These are phyloP conservation scores for Rutstroemia sp. DNA, from an alignment of 2,329 filamentous ascomycete genomes.

Conservation along the genomic window DNA sequence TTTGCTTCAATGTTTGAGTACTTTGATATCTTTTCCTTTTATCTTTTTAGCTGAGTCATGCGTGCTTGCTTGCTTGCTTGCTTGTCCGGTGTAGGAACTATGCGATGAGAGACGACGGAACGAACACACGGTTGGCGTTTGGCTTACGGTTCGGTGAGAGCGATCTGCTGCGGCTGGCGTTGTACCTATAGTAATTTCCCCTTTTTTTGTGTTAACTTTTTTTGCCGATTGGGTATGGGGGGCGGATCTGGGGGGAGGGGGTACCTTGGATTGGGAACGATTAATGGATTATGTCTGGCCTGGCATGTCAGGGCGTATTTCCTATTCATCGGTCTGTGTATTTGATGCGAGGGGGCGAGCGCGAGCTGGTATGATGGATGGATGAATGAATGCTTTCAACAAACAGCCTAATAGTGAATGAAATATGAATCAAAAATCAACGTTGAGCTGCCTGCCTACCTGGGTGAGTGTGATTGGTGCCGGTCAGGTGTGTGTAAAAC, in stretches of 20 bases:
- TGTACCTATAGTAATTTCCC: conserved; percentile 3
- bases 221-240: background rate
- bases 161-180: conserved; percentile 10
- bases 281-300: background rate
- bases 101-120: conserved; percentile 4
- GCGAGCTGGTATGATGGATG: background rate
- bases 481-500: too few relatives aligned
- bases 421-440: background rate
- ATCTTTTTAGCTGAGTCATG: background rate
- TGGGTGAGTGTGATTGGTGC: too few relatives aligned
- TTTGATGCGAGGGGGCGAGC: background rate
- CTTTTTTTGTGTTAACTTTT: background rate
- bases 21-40: conserved; percentile 2
- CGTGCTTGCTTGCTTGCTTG: background rate
- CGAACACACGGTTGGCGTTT: conserved; percentile 4
- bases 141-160: conserved; percentile 10
- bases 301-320: too few relatives aligned
- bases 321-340: background rate
- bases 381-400: conserved; percentile 2
- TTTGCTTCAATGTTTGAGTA: conserved; percentile 11
- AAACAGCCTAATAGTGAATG: background rate
- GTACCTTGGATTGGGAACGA: background rate
- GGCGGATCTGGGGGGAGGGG: too few relatives aligned
- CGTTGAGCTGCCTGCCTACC: too few relatives aligned
- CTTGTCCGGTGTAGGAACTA: conserved; percentile 13